Conservation (phyloP, 345 rosid genomes). For the Hibiscus trionum region DNA sequence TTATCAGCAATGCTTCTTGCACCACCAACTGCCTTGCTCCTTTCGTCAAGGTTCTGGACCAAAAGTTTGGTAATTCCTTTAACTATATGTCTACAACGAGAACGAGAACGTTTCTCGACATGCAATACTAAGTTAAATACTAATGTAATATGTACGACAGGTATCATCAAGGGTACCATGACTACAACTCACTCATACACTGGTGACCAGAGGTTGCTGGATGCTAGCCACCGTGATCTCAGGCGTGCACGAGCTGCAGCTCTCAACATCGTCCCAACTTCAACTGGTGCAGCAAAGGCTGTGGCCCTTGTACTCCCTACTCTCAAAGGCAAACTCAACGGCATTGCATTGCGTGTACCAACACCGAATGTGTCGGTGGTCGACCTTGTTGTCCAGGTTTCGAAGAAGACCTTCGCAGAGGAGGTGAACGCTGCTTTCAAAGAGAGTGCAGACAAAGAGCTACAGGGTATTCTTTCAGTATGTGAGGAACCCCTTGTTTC, state of each 20-base stretch:
- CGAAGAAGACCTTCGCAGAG: constrained; percentile 89
- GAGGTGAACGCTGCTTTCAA: constrained; percentile 92
- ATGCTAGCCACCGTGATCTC: constrained; percentile 95
- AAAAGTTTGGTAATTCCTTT: constrained; percentile 63
- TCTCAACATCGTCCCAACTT: constrained; percentile 87
- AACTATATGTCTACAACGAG: neutral
- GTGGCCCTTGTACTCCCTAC: constrained; percentile 90
- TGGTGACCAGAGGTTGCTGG: constrained; percentile 89
- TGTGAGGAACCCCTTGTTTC: constrained; percentile 97
- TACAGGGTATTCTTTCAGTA: constrained; percentile 69
- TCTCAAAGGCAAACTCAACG: constrained; percentile 89
- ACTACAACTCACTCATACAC: constrained; percentile 99
- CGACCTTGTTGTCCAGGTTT: constrained; percentile 84
- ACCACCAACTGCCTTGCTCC: constrained; percentile 99
- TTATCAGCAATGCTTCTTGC: constrained; percentile 98
- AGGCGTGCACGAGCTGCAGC: constrained; percentile 97
- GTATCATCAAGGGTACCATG: constrained; percentile 98
- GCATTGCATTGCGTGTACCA: constrained; percentile 93
- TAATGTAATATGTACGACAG: constrained; percentile 25
- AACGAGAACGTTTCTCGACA: neutral
- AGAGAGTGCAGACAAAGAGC: constrained; percentile 73
- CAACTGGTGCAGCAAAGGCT: constrained; percentile 95
- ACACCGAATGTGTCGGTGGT: constrained; percentile 95
- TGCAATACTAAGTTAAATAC: neutral
- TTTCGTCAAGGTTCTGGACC: constrained; percentile 97